phyloP scores from a whole-genome alignment of 2,329 filamentous ascomycete species.

The Cladosporium austrohemisphaericum region DNA sequence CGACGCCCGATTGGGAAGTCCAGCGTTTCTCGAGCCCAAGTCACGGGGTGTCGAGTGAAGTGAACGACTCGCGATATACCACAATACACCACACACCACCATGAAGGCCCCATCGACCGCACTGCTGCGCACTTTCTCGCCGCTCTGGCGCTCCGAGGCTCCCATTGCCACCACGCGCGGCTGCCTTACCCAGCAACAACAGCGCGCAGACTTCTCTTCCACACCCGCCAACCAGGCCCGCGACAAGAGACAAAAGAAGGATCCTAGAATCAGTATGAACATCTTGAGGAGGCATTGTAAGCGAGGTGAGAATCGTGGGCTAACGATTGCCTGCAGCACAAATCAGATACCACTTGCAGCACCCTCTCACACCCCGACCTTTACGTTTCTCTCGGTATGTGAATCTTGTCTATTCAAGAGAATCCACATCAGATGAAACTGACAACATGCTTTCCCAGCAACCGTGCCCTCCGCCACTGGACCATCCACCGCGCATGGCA shows the following conservation, averaged over 20 bases:
- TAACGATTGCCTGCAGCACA: slow-evolving; percentile 42
- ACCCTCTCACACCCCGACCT: slow-evolving; percentile 67
- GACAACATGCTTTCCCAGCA: slow-evolving; percentile 32
- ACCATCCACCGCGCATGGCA: slow-evolving; percentile 97
- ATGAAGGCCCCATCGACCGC: slow-evolving; percentile 29
- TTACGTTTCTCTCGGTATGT: slow-evolving; percentile 73
- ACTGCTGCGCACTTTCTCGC: slow-evolving; percentile 28
- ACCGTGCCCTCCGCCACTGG: slow-evolving; percentile 89
- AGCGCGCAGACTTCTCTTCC: slow-evolving; percentile 33
- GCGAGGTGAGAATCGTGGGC: not conserved
- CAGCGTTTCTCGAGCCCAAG: not conserved
- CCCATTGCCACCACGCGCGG: slow-evolving; percentile 25
- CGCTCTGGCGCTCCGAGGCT: slow-evolving; percentile 17
- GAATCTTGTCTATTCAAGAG: no score
- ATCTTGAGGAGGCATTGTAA: not conserved
- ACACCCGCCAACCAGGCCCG: slow-evolving; percentile 38
- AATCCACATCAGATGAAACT: no score
- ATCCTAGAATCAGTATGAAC: slow-evolving; percentile 33
- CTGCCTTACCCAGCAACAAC: slow-evolving; percentile 23
- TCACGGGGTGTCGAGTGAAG: not conserved
- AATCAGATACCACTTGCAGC: slow-evolving; percentile 67
- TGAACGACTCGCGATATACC: not conserved
- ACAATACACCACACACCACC: slow-evolving; percentile 4
- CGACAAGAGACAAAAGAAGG: slow-evolving; percentile 35
- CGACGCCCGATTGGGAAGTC: not conserved